These are phyloP conservation scores for Raphanus hybrid DNA, from an alignment of 441 rosid genomes.

Conservation along the genomic window DNA sequence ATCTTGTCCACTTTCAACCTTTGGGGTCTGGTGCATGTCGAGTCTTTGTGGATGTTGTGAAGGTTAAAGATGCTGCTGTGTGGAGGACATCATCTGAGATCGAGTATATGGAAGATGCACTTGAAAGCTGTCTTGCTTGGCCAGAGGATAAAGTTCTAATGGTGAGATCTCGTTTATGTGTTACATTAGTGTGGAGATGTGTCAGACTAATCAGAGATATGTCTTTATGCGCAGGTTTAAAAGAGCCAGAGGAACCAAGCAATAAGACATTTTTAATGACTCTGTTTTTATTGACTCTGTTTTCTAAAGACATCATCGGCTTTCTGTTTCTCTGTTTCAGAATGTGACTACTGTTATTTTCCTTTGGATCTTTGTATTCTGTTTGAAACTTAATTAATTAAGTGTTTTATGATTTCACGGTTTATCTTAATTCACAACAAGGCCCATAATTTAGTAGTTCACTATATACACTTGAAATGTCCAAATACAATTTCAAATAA, in stretches of 20 bases:
- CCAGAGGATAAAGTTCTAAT: neutral
- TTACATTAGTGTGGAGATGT: neutral
- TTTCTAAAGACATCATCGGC: neutral
- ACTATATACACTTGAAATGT: neutral
- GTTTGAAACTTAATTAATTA: no score
- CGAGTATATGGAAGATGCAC: conserved; percentile 1
- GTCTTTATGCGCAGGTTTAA: neutral
- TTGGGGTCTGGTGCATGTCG: neutral
- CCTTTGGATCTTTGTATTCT: no score
- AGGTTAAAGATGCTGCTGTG: neutral
- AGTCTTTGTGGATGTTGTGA: neutral
- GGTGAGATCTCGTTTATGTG: neutral
- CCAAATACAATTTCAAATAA: neutral
- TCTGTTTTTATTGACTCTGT: neutral
- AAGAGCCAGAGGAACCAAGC: no score
- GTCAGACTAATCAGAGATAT: neutral
- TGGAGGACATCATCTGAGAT: neutral
- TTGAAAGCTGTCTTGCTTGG: neutral
- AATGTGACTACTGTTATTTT: no score
- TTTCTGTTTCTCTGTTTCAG: neutral
- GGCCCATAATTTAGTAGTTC: neutral
- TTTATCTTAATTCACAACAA: neutral
- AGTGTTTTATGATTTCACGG: no score
- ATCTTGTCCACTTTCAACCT: conserved; percentile 3
- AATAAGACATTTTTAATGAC: neutral